Conservation (phyloP, 2,329 filamentous ascomycete species). For the Aspergillus pseudoterreus region DNA sequence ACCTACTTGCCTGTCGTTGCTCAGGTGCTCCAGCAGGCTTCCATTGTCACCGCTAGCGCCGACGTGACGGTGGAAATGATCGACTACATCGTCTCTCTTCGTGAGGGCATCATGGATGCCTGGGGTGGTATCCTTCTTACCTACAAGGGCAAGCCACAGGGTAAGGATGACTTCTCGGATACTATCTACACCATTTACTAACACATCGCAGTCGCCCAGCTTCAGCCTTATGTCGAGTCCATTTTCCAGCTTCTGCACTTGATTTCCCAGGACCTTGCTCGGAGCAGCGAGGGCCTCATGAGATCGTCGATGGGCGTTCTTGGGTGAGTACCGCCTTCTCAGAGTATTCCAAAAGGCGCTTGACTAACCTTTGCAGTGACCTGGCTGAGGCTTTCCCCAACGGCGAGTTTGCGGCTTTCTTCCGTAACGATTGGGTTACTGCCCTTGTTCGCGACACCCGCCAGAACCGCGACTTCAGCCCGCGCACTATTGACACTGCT, state of each 20-base stretch:
- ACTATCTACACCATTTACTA: constrained; percentile 5
- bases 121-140: constrained; percentile 97
- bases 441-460: constrained; percentile 88
- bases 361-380: constrained; percentile 61
- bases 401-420: constrained; percentile 77
- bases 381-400: constrained; percentile 90
- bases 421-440: constrained; percentile 88
- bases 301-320: constrained; percentile 96
- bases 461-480: constrained; percentile 78
- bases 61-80: constrained; percentile 93
- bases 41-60: constrained; percentile 70
- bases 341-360: neutral
- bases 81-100: constrained; percentile 90
- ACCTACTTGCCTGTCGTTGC: constrained; percentile 89
- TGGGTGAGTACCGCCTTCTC: constrained; percentile 59
- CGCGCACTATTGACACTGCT: constrained; percentile 87
- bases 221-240: constrained; percentile 74
- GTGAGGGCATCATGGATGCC: constrained; percentile 98
- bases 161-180: constrained; percentile 22
- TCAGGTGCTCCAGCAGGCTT: constrained; percentile 89
- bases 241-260: constrained; percentile 84
- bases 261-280: constrained; percentile 77
- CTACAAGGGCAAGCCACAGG: constrained; percentile 66
- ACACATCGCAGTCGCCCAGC: constrained; percentile 54
- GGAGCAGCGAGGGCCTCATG: constrained; percentile 88